Percentiles rank a stretch among this genome's conserved stretches.
phyloP scores from a whole-genome alignment of 768 basidiomycete genomes.

The Tulasnella sp. region DNA sequence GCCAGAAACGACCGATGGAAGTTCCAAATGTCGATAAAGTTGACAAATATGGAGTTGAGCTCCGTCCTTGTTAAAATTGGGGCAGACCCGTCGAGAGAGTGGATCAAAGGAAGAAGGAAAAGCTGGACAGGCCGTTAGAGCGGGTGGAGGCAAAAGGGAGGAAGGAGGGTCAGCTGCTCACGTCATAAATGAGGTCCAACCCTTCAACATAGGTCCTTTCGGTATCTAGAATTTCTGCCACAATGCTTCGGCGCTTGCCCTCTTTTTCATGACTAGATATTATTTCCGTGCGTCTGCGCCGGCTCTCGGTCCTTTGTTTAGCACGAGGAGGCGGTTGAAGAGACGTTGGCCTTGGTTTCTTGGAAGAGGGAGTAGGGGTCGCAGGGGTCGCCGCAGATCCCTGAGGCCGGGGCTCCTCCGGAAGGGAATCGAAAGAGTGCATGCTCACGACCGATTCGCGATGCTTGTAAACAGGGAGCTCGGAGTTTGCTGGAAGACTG shows the following conservation, averaged over 20 bases:
- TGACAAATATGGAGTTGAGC: conserved; percentile 78
- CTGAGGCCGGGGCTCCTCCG: conserved; percentile 51
- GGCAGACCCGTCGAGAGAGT: conserved; percentile 66
- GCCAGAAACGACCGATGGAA: conserved; percentile 75
- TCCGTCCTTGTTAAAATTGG: conserved; percentile 71
- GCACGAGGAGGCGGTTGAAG: conserved; percentile 36
- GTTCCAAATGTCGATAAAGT: conserved; percentile 92
- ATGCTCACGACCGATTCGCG: conserved; percentile 71
- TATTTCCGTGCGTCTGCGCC: conserved; percentile 45
- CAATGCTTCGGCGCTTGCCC: conserved; percentile 65
- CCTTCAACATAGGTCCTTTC: conserved; percentile 82
- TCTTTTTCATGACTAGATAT: conserved; percentile 56
- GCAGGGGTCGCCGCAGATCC: conserved; percentile 37
- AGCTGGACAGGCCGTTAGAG: conserved; percentile 53
- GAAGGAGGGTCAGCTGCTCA: conserved; percentile 45
- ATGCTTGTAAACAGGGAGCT: conserved; percentile 46
- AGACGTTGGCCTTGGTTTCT: conserved; percentile 40
- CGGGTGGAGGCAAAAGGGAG: conserved; percentile 12
- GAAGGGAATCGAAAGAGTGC: conserved; percentile 71
- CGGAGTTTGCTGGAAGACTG: conserved; percentile 46
- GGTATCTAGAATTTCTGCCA: conserved; percentile 81
- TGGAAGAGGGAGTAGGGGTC: conserved; percentile 46
- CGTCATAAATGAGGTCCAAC: conserved; percentile 79
- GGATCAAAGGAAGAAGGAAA: conserved; percentile 79
- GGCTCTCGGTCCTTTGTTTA: conserved; percentile 50